Evolutionary conservation across 2,329 filamentous ascomycete species (phyloP).

Genomic region (Trichoderma sp.): DNA sequence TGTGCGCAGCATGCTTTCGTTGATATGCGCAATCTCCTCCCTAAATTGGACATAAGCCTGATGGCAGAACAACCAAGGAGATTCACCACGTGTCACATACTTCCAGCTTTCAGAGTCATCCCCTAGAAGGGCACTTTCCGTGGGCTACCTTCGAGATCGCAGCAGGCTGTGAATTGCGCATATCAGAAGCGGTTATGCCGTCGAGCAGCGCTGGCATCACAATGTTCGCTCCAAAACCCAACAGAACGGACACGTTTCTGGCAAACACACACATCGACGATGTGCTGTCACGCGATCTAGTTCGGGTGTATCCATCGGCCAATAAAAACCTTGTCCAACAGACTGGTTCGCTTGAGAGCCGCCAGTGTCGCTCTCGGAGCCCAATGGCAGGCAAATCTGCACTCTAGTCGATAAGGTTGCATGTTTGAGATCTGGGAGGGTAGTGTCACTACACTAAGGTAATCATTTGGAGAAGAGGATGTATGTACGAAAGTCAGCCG

Average conservation of each 20-base stretch:
- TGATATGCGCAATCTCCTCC: no score
- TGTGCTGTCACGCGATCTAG: neutral
- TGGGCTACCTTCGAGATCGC: no score
- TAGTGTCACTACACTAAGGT: neutral
- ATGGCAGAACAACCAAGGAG: no score
- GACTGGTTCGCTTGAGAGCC: neutral
- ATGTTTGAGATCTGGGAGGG: neutral
- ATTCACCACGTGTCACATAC: no score
- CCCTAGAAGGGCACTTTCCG: no score
- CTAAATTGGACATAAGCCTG: no score
- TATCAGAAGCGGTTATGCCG: no score
- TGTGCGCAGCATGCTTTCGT: no score
- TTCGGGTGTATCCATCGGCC: neutral
- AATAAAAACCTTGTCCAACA: neutral
- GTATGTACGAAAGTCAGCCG: neutral
- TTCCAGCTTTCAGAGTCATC: no score
- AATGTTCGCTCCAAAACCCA: neutral
- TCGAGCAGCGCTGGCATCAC: no score
- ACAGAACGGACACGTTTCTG: neutral
- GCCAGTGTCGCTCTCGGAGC: neutral
- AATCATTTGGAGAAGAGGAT: neutral
- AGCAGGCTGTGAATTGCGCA: no score
- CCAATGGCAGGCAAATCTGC: neutral
- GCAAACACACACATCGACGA: neutral
- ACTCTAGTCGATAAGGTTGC: neutral